Percentiles rank a stretch among this genome's conserved stretches.
These are phyloP conservation scores for Schizochytrium sp. DNA, from an alignment of 108 stramenopile genomes.

Conservation along the genomic window DNA sequence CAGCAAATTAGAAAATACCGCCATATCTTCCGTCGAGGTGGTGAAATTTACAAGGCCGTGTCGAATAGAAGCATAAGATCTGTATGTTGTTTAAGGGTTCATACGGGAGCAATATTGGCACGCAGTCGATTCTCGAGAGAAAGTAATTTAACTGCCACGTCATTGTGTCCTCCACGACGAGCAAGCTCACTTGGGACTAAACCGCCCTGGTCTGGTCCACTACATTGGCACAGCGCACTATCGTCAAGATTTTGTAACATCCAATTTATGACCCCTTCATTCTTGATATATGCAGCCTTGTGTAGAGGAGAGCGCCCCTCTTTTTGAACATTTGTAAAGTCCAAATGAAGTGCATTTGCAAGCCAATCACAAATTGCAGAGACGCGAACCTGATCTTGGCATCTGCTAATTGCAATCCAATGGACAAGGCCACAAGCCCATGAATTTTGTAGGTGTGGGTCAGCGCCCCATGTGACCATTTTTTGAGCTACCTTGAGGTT, in stretches of 20 bases:
- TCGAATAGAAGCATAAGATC: no score
- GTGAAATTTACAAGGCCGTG: no score
- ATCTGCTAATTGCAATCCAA: conserved; percentile 45
- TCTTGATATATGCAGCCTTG: conserved; percentile 43
- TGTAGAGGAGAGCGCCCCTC: conserved; percentile 39
- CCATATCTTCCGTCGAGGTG: no score
- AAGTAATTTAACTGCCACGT: background rate
- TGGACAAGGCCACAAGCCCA: conserved; percentile 28
- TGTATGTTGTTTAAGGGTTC: no score
- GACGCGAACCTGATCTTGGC: conserved; percentile 31
- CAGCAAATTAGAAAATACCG: no score
- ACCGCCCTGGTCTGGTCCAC: background rate
- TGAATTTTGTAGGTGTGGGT: background rate
- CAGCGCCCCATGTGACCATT: conserved; percentile 44
- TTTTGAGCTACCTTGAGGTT: background rate
- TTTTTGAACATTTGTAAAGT: background rate
- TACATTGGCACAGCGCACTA: background rate
- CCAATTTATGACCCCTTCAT: background rate
- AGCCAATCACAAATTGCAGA: conserved; percentile 13
- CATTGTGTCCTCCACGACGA: background rate
- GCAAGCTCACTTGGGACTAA: background rate
- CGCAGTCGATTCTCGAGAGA: background rate
- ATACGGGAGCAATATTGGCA: background rate
- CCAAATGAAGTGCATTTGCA: background rate
- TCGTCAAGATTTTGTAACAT: background rate